Conservation (phyloP, 805 yeast species). For the Kluyveromyces nonfermentans region DNA sequence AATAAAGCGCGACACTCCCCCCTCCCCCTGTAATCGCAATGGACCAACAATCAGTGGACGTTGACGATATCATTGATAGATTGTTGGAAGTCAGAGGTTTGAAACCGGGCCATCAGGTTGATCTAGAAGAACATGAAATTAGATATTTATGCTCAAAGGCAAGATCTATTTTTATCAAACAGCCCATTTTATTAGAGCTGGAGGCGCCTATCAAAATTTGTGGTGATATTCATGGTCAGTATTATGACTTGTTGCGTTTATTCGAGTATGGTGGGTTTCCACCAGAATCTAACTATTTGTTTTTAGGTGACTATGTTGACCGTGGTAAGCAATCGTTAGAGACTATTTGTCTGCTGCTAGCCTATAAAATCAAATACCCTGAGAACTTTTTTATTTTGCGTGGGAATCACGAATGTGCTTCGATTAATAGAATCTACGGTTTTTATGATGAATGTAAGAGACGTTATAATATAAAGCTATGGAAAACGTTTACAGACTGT, state of each 20-base stretch:
- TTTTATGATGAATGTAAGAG: constrained; percentile 98
- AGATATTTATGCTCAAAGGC: constrained; percentile 95
- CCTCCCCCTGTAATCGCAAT: constrained; percentile 11
- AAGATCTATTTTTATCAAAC: constrained; percentile 94
- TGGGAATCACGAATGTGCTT: constrained; percentile 98
- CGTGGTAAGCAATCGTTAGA: constrained; percentile 97
- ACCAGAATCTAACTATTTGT: constrained; percentile 94
- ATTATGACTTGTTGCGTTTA: constrained; percentile 87
- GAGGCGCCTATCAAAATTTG: constrained; percentile 97
- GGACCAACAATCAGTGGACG: constrained; percentile 73
- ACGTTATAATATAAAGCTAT: constrained; percentile 93
- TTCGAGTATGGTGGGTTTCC: constrained; percentile 99
- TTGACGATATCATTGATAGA: constrained; percentile 95
- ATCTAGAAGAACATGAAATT: constrained; percentile 87
- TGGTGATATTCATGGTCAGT: constrained; percentile 98
- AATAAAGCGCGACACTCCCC: constrained; percentile 1
- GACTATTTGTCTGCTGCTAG: constrained; percentile 86
- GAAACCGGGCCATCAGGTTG: constrained; percentile 96
- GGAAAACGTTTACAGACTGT: constrained; percentile 98
- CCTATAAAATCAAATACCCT: constrained; percentile 96
- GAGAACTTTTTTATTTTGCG: constrained; percentile 94
- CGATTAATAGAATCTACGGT: constrained; percentile 95
- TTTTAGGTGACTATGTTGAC: constrained; percentile 95
- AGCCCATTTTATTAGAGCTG: constrained; percentile 87
- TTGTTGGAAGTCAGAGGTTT: constrained; percentile 95